Evolutionary conservation across 2,329 filamentous ascomycete genomes (phyloP), one percentile per base, ranked within the genome.

Genomic region (Ilyonectria sp.): DNA sequence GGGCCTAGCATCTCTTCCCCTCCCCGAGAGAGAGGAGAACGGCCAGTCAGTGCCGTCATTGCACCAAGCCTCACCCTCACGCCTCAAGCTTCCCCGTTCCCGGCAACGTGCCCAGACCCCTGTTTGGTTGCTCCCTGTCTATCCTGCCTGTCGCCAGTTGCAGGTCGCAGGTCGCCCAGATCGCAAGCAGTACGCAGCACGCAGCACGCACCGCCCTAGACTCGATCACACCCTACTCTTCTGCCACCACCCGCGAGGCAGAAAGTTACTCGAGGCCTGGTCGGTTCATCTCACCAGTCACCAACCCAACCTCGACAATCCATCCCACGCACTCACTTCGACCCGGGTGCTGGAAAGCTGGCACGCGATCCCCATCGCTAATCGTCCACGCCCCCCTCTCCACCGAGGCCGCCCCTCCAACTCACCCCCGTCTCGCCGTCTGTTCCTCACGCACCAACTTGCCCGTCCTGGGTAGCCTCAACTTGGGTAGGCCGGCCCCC

Each of bases 321-420:
- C 63, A 66, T 61, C 63, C 63, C 63, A 58, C 63, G 58, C 53
- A 15, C 29, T 47, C 52, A 29, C n/a, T 46, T 57, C 50, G 46
- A 55, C 53, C 53, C 53, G n/a, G 53, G 21, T 53, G 17, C 58
- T 58, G 58, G 58, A 60, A 60, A 60, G 63, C 63, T 73, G 73
- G 71, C 73, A 75, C 73, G 73, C 73, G 73, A 75, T 75, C 73
- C 63, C 65, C 59, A 68, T 70, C 69, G 69, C 58, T 67, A 59
- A 63, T 71, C 67, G 59, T 60, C 44, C 56, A 64, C 56, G 60
- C 64, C 49, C 62, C 69, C 61, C 67, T 71, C 73, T 67, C 73
- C 73, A 71, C 74, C 71, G 65, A 72, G 54, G 54, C 72, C 72
- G 72, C 71, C 68, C 72, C 71, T 71, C 62, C 69, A 70, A 67